Base-by-base conservation (phyloP, 495 filamentous ascomycete genomes). In the Jackrogersella minutella region DNA sequence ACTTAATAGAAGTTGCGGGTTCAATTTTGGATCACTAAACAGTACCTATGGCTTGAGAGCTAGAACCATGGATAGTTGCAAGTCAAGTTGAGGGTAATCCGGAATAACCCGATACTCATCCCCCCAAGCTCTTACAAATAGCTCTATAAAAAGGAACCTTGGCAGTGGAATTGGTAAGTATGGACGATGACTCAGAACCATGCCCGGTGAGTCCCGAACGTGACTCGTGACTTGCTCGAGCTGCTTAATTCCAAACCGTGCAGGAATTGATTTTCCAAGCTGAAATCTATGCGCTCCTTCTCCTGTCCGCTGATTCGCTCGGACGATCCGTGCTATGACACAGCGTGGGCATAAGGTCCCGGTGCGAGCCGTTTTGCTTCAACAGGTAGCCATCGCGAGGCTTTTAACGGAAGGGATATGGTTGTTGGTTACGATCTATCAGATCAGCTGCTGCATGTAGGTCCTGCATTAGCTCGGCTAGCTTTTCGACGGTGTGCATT, bases 211-310 rank as follows among this genome's bases (percentile, higher is more conserved):
- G 37, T 47, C 37, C 64, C 64, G 64, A 52, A 24, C 31, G 3
- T 28, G 58, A 49, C 64, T 43, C 28, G 64, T 68, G 58, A 68
- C n/a, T n/a, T n/a, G n/a, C n/a, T n/a, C n/a, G n/a, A n/a, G n/a
- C n/a, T 46, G 58, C 39, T 56, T 36, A 36, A 6, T 16, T 37
- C 21, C 51, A 10, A 21, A 7, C 26, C 3, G 34, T 21, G n/a
- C 7, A 37, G 30, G 21, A 44, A 37, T 37, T 19, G 44, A 9
- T 26, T 49, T 46, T 8, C 37, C 10, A 21, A 44, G 36, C 47
- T 53, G 31, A 37, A 13, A 62, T 52, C 17, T 24, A 21, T 9
- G 31, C 24, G 30, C 11, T 30, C 30, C 5, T 41, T 53, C 13
- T n/a, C 30, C 39, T 1, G 22, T 34, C 26, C 24, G 14, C 39